phyloP scores from a whole-genome alignment of 177 flowering plant species.

The Telopea speciosissima region DNA sequence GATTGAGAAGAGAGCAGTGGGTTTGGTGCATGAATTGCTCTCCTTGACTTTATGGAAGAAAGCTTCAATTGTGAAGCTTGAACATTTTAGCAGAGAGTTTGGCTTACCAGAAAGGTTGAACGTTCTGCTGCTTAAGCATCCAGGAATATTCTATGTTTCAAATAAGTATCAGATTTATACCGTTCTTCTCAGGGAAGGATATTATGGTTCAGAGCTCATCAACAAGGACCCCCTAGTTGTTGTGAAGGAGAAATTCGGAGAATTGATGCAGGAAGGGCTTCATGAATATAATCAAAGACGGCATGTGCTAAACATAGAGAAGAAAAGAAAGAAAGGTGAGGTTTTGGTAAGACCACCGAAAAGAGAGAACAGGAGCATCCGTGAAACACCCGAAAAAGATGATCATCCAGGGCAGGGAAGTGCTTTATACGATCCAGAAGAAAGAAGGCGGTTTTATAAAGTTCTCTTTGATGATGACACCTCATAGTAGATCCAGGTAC shows the following conservation, averaged over 20 bases:
- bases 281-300: conserved; percentile 68
- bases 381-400: conserved; percentile 37
- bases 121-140: conserved; percentile 67
- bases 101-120: conserved; percentile 62
- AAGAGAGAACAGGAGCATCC: conserved; percentile 15
- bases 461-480: conserved; percentile 22
- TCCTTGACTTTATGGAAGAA: conserved; percentile 91
- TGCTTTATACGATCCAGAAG: conserved; percentile 63
- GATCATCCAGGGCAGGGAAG: conserved; percentile 32
- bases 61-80: conserved; percentile 64
- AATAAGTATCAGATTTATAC: conserved; percentile 80
- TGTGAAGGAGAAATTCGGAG: conserved; percentile 91
- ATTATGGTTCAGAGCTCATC: conserved; percentile 59
- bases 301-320: conserved; percentile 55
- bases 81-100: conserved; percentile 80
- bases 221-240: conserved; percentile 83
- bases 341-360: conserved; percentile 21
- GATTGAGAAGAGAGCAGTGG: conserved; percentile 77
- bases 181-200: conserved; percentile 82
- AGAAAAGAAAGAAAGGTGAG: conserved; percentile 51
- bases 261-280: conserved; percentile 88
- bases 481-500: conserved; percentile 10
- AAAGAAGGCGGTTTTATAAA: conserved; percentile 67
- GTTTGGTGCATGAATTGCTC: conserved; percentile 78
- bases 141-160: conserved; percentile 89